A percentile compares a stretch with the other conserved stretches of the same genome.
These are phyloP conservation scores for Citrus mangshanensis DNA, from an alignment of 345 rosid genomes.

Conservation along the genomic window DNA sequence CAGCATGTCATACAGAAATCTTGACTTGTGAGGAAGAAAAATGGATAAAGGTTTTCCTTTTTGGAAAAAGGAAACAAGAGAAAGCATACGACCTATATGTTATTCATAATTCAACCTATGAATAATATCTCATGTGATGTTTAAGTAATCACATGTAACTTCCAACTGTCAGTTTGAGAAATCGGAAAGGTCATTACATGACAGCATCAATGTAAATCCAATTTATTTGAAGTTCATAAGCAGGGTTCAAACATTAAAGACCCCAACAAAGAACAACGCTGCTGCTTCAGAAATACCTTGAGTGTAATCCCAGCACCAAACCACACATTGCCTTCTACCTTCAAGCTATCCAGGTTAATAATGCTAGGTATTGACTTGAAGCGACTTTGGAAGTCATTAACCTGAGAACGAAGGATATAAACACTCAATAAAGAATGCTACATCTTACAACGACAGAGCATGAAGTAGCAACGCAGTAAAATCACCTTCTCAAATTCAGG, in stretches of 20 bases:
- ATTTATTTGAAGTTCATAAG: not conserved
- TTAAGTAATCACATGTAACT: not conserved
- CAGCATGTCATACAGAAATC: not conserved
- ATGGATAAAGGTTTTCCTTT: not conserved
- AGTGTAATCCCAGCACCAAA: slow-evolving; percentile 53
- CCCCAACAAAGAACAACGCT: not conserved
- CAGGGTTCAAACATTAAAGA: not conserved
- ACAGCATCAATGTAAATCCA: not conserved
- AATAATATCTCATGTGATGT: not conserved
- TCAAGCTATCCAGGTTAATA: slow-evolving; percentile 48
- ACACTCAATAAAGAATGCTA: not conserved
- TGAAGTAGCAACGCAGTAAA: not conserved
- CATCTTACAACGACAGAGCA: not conserved
- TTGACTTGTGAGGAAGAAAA: not conserved
- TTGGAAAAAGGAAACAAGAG: not conserved
- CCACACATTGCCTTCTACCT: slow-evolving; percentile 63
- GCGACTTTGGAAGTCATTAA: slow-evolving; percentile 42
- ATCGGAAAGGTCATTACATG: not conserved
- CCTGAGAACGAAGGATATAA: slow-evolving; percentile 23
- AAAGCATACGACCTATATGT: not conserved
- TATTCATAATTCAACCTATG: not conserved
- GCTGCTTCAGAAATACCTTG: slow-evolving; percentile 38
- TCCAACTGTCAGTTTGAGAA: not conserved
- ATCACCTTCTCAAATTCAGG: slow-evolving; percentile 57
- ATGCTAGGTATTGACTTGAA: slow-evolving; percentile 60